Percentiles rank a stretch among this genome's conserved stretches.
phyloP scores from a whole-genome alignment of 140 eudicot genomes.

The Ambrosia hybrid region DNA sequence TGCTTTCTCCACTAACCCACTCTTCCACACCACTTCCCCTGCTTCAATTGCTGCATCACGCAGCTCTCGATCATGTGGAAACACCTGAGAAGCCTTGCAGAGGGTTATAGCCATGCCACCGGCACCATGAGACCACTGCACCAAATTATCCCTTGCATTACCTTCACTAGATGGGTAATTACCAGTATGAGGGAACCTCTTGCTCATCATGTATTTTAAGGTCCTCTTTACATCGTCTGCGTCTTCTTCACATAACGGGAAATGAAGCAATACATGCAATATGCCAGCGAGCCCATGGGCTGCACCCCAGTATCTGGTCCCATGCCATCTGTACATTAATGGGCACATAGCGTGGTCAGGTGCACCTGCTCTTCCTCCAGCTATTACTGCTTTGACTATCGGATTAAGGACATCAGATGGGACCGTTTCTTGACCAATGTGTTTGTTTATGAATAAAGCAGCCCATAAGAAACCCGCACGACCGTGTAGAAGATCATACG shows the following conservation, averaged over 20 bases:
- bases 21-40: slow-evolving; percentile 96
- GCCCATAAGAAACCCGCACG: slow-evolving; percentile 97
- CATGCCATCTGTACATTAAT: slow-evolving; percentile 89
- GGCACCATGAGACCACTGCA: slow-evolving; percentile 96
- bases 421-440: slow-evolving; percentile 58
- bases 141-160: slow-evolving; percentile 70
- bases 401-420: slow-evolving; percentile 56
- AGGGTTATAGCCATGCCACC: slow-evolving; percentile 75
- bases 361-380: slow-evolving; percentile 90
- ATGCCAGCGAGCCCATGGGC: slow-evolving; percentile 93
- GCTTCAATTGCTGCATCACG: slow-evolving; percentile 90
- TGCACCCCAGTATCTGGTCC: slow-evolving; percentile 94
- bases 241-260: slow-evolving; percentile 57
- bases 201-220: slow-evolving; percentile 84
- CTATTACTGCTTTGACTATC: slow-evolving; percentile 64
- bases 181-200: slow-evolving; percentile 73
- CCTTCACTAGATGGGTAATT: slow-evolving; percentile 87
- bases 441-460: slow-evolving; percentile 65
- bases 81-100: slow-evolving; percentile 78
- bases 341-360: slow-evolving; percentile 59
- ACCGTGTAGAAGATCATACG: slow-evolving; percentile 86
- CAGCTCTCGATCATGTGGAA: slow-evolving; percentile 62
- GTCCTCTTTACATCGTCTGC: slow-evolving; percentile 70
- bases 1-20: slow-evolving; percentile 61
- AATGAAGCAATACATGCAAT: slow-evolving; percentile 76